Percentiles rank a stretch among this genome's conserved stretches.
These are phyloP conservation scores for Caloboletus firmus DNA, from an alignment of 1,284 basidiomycete genomes.

Conservation along the genomic window DNA sequence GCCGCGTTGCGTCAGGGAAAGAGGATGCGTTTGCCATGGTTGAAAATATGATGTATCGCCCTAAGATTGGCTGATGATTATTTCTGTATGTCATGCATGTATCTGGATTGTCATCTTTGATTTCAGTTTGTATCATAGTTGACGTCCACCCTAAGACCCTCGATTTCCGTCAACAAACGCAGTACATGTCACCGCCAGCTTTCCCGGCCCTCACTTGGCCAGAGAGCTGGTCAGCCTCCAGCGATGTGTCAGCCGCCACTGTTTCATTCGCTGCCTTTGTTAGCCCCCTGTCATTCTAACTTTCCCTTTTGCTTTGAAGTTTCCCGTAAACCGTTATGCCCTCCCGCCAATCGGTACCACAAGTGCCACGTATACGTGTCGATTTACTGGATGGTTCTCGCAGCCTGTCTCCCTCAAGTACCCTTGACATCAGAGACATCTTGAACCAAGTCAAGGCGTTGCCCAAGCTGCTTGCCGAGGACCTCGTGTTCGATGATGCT, in stretches of 20 bases:
- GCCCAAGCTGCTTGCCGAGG: conserved; percentile 26
- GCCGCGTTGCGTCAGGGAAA: conserved; percentile 29
- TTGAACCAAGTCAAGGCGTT: conserved; percentile 14
- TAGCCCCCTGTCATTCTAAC: conserved; percentile 13
- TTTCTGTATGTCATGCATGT: conserved; percentile 31
- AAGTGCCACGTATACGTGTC: conserved; percentile 30
- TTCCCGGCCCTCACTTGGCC: background rate
- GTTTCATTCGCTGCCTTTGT: background rate
- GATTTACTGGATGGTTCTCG: conserved; percentile 13
- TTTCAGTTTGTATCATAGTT: conserved; percentile 13
- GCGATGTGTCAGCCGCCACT: conserved; percentile 28
- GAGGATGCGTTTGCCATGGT: conserved; percentile 34
- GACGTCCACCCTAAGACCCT: background rate
- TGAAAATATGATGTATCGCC: conserved; percentile 30
- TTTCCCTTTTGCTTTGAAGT: conserved; percentile 6
- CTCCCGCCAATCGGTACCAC: conserved; percentile 17
- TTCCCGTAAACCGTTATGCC: conserved; percentile 17
- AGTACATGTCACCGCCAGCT: background rate
- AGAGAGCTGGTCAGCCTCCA: conserved; percentile 27
- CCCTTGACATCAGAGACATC: conserved; percentile 32
- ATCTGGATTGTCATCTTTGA: conserved; percentile 17
- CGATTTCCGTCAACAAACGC: background rate
- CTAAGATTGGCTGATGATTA: conserved; percentile 2
- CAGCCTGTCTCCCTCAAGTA: conserved; percentile 25
- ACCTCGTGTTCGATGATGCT: conserved; percentile 5